Base-by-base conservation (phyloP, 2,329 filamentous ascomycete genomes). In the Graphilbum ipis-grandicollis region DNA sequence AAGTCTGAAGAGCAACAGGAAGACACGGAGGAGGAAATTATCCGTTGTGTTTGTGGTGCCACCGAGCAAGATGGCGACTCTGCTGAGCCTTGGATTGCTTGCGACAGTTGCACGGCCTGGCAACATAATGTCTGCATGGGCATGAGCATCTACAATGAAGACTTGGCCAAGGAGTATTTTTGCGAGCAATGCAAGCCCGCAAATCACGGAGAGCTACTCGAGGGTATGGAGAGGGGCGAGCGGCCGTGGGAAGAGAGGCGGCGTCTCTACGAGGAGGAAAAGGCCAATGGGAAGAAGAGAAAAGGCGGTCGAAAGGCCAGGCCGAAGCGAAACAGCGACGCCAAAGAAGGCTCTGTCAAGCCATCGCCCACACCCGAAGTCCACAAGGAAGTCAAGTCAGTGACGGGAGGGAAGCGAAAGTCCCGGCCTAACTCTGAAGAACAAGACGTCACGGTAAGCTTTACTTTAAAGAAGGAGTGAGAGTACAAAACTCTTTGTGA, bases 71-170 rank as follows among this genome's bases (percentile, higher is more conserved):
- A 86, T 41, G 82, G 88, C 47, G 82, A 92, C 47, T 77, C 82
- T 13, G 82, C 80, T 46, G 79, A 90, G 48, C 77, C 85, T 36
- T 96, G 93, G 85, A 93, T 98, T 50, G 84, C 81, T 42, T 98
- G 90, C 62, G 90, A 98, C 56, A 73, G 71, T 33, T 98, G 90
- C 57, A 75, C 74, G 34, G 88, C 79, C 31, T 98, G 90, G 90
- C 90, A 98, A 58, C 90, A 98, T 58, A 94, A 94, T 51, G 78
- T 92, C 44, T 98, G 90, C 54, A 83, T 98, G 65, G 84, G 83
- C 37, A 72, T 94, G 52, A 75, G 69, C 49, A 74, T 78, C 33
- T 84, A 81, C 47, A 72, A 77, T 23, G 80, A 86, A 41, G 74
- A 86, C 49, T 67, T 83, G 38, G 79, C 81, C 22, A 80, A 80